Conservation (phyloP, 2,329 filamentous ascomycete genomes). For the Grosmannia clavigera region DNA sequence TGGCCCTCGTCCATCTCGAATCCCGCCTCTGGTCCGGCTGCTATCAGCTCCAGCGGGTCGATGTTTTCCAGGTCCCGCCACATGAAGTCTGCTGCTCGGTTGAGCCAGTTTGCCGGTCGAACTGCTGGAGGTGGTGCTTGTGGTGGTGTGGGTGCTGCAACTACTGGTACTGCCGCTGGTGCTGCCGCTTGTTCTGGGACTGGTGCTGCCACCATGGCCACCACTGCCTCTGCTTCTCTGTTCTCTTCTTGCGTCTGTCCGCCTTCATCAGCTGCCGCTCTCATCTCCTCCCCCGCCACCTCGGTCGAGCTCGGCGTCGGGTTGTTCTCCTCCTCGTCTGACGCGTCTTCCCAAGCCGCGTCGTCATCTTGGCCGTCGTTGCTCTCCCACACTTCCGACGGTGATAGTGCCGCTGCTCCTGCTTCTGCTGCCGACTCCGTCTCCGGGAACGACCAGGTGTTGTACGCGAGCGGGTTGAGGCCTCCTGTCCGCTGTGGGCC, state of each 20-base stretch:
- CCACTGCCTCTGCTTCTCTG: background rate
- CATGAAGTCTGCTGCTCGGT: conserved; percentile 44
- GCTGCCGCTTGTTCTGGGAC: background rate
- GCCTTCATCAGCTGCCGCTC: background rate
- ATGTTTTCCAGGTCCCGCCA: conserved; percentile 44
- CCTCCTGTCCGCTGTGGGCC: conserved; percentile 32
- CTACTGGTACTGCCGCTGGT: background rate
- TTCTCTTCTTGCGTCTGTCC: background rate
- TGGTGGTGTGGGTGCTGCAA: background rate
- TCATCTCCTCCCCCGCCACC: background rate
- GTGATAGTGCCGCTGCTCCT: too few relatives aligned
- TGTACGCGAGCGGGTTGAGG: conserved; percentile 43
- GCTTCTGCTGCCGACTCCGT: too few relatives aligned
- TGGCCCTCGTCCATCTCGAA: conserved; percentile 21
- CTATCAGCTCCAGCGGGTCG: conserved; percentile 36
- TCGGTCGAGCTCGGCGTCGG: background rate
- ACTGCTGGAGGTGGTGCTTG: conserved; percentile 9
- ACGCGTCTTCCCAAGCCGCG: background rate
- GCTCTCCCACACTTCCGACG: too few relatives aligned
- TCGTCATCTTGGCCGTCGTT: background rate
- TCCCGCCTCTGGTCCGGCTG: conserved; percentile 28
- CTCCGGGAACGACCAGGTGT: conserved; percentile 46
- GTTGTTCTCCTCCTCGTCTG: background rate
- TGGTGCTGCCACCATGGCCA: background rate
- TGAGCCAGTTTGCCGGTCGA: conserved; percentile 25